Conservation (phyloP, 73 alveolate species). For the Halteria grandinella region DNA sequence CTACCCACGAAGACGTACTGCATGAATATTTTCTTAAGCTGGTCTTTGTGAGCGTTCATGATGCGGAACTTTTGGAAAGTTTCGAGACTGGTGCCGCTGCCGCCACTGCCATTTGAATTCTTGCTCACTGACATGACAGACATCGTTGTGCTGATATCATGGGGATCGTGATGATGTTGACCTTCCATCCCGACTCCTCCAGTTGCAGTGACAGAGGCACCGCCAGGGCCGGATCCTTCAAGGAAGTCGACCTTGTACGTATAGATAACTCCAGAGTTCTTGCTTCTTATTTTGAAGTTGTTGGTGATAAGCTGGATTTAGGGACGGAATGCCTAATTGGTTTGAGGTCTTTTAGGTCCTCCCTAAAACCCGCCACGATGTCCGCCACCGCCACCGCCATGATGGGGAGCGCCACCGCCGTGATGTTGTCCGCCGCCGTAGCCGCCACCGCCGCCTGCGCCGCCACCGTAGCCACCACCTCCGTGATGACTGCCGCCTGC, state of each 20-base stretch:
- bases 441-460: not conserved
- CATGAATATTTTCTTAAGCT: slow-evolving; percentile 39
- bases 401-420: slow-evolving; percentile 24
- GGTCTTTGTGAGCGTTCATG: slow-evolving; percentile 50
- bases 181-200: slow-evolving; percentile 33
- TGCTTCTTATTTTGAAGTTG: slow-evolving; percentile 58
- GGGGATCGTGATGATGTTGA: too few species aligned
- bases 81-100: slow-evolving; percentile 41
- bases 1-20: slow-evolving; percentile 45
- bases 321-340: too few species aligned
- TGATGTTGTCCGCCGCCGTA: slow-evolving; percentile 6
- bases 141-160: slow-evolving; percentile 49
- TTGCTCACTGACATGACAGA: slow-evolving; percentile 32
- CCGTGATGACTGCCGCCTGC: slow-evolving; percentile 28
- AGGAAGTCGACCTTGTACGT: slow-evolving; percentile 52
- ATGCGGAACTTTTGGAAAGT: slow-evolving; percentile 53
- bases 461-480: slow-evolving; percentile 3
- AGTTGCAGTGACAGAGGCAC: slow-evolving; percentile 26
- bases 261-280: slow-evolving; percentile 44
- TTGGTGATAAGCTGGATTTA: slow-evolving; percentile 44
- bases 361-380: too few species aligned
- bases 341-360: too few species aligned
- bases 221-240: slow-evolving; percentile 57
- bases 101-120: too few species aligned
- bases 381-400: too few species aligned